These are phyloP conservation scores for Leonotis leonurus DNA, from an alignment of 257 asterid species.

Conservation along the genomic window DNA sequence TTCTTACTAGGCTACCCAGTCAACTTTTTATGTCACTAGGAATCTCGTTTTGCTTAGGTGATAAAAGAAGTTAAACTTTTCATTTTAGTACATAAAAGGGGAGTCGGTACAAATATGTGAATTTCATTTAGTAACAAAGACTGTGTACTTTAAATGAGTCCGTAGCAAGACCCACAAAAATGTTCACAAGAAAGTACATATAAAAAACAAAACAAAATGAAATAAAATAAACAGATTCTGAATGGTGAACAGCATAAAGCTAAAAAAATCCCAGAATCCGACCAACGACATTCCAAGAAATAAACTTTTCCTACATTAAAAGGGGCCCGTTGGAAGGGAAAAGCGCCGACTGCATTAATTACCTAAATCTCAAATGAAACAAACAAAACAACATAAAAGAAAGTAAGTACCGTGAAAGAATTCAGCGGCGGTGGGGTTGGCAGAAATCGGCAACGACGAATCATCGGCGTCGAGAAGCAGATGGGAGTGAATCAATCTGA, in stretches of 20 bases:
- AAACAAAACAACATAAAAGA: background rate
- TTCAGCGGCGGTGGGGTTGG: slow-evolving; percentile 59
- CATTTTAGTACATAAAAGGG: background rate
- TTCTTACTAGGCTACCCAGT: background rate
- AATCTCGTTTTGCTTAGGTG: background rate
- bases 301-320: background rate
- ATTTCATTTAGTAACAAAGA: too few relatives aligned
- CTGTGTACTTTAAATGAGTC: background rate
- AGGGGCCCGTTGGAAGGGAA: background rate
- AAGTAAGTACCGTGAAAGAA: slow-evolving; percentile 34
- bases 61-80: background rate
- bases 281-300: slow-evolving; percentile 1
- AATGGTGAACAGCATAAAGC: background rate
- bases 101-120: too few relatives aligned
- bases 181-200: background rate
- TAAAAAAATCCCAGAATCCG: background rate
- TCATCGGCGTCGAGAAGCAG: slow-evolving; percentile 37
- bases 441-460: slow-evolving; percentile 31
- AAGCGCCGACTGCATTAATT: background rate
- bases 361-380: background rate
- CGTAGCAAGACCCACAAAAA: background rate
- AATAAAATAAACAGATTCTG: background rate
- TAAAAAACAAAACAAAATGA: background rate
- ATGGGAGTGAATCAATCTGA: slow-evolving; percentile 65
- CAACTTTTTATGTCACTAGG: background rate